Evolutionary conservation across 2,329 filamentous ascomycete species (phyloP), one percentile per base, ranked within the genome.

Genomic region (Penicillium sp.): DNA sequence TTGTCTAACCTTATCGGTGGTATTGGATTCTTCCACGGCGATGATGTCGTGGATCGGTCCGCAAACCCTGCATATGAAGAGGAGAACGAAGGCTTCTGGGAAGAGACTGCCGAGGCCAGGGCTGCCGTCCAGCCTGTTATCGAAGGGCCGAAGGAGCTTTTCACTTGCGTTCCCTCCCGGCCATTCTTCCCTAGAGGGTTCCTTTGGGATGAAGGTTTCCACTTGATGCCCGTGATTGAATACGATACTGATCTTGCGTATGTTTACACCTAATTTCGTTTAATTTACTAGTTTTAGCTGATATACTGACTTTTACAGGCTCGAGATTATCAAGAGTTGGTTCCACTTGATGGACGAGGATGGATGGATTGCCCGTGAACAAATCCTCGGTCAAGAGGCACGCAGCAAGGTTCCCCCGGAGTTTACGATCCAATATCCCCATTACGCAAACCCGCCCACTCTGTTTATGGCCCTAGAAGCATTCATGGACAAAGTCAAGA

Each of bases 161-260:
- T 93, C 73, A 95, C 93, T 7, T 91, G 88, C 67, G 88, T 97
- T 56, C 94, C 94, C 0, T 97, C 93, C 9, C 83, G 94, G 5
- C 90, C 94, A 0, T 99, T 99, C 80, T 99, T 99, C 77, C 94
- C 94, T 1, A 85, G 94, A 60, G 94, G 94, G 0, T 99, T 99
- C 73, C 82, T 97, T 4, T 99, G 94, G 94, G 94, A 99, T 68
- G 94, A 99, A 74, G 94, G 94, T 0, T 99, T 97, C 77, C 94
- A 99, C 70, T 81, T 99, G 37, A 80, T 96, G 48, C 93, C 93
- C 2, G 88, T 99, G 54, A 84, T 91, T 21, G 93, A 99, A 64
- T 99, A 93, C 90, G 94, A 99, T 72, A 86, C 92, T 52, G 93
- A 97, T 70, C 82, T 97, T 51, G 87, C 90, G 78, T 81, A 71